phyloP scores from a whole-genome alignment of 495 filamentous ascomycete genomes.

The Amphirosellinia nigrospora region DNA sequence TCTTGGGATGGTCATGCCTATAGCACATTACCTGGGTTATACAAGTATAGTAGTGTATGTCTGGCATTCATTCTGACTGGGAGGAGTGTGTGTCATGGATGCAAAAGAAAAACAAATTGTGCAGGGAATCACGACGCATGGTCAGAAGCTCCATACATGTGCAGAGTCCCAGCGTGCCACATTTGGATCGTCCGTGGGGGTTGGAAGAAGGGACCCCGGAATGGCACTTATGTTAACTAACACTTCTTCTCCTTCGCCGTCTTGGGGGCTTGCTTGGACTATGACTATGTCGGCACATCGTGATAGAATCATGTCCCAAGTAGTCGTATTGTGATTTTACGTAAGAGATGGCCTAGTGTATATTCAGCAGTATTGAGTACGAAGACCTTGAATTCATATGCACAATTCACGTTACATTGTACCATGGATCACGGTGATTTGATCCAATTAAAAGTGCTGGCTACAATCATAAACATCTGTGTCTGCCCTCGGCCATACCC shows the following conservation, averaged over 20 bases:
- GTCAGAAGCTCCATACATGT: conserved; percentile 12
- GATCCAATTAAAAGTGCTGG: background rate
- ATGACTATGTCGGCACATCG: conserved; percentile 28
- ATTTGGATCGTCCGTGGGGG: background rate
- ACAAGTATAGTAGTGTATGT: conserved; percentile 15
- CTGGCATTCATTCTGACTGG: background rate
- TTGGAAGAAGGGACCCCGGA: background rate
- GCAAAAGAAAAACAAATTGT: conserved; percentile 3
- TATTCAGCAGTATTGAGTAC: background rate
- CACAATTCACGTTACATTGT: background rate
- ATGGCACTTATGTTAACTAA: background rate
- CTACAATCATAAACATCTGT: background rate
- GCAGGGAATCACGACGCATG: conserved; percentile 2
- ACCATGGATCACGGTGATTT: background rate
- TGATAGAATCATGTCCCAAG: conserved; percentile 2
- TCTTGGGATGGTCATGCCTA: conserved; percentile 24
- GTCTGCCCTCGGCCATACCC: background rate
- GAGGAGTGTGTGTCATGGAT: conserved; percentile 1
- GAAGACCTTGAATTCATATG: background rate
- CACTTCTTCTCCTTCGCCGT: conserved; percentile 25
- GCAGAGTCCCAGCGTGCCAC: conserved; percentile 25
- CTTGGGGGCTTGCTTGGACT: conserved; percentile 4
- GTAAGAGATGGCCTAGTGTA: background rate
- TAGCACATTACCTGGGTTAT: conserved; percentile 16
- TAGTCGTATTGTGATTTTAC: background rate